Base-by-base conservation (phyloP, 108 stramenopile species). In the Seminavis robusta region DNA sequence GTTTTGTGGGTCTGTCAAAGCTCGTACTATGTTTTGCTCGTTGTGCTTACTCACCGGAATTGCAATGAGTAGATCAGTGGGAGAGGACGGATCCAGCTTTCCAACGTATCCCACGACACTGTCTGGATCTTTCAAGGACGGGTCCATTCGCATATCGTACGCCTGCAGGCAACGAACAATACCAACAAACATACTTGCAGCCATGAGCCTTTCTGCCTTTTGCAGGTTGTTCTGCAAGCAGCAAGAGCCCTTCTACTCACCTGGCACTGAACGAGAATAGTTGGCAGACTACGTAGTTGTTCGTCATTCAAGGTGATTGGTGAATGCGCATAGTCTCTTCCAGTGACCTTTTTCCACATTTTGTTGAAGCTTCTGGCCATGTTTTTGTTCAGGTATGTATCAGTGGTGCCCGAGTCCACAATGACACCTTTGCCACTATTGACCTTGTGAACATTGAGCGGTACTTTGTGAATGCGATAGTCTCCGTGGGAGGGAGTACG, bases 331-430 rank as follows among this genome's bases (percentile, higher is more conserved):
- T 95, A 94, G n/a, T 80, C 74, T 47, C 17, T 45, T 16, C 90
- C 84, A 6, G 84, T 89, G 6, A 86, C 78, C 10, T 71, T 52
- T 36, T 66, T 63, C 90, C 91, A 98, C 0, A 71, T 65, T 8
- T 46, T 67, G 27, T 67, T 64, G 65, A 98, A 97, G 24, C 62
- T 76, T 3, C 54, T 52, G 4, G 80, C 74, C 4, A 80, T 43
- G 9, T 67, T 54, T 34, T 47, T 44, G 37, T 77, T 76, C 30
- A 98, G 62, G 56, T 96, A 96, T 1, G 97, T 97, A 37, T 80
- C 79, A 1, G 96, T 96, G 2, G 98, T 95, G 8, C 95, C 96
- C 41, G 76, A 80, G 75, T 98, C 96, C 15, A 98, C 86, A 71
- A 95, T 97, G 32, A 84, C 93, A 15, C 90, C 92, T 36, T 94